Evolutionary conservation across 805 yeast genomes (phyloP).

Genomic region (Saccharomyces paradoxus): DNA sequence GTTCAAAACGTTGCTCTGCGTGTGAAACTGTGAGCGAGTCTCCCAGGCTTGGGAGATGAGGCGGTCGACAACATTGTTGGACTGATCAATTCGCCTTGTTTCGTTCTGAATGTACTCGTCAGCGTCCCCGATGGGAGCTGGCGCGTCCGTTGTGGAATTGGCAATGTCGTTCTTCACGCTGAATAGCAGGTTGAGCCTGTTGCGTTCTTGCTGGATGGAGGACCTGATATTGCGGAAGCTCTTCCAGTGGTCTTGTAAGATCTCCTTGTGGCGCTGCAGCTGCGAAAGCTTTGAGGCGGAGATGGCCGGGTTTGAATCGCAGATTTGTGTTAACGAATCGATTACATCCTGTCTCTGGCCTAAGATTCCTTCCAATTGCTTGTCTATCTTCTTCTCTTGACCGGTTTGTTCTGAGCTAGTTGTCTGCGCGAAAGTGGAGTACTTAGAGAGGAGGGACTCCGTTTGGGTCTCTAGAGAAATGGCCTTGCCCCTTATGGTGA

Average conservation of each 20-base stretch:
- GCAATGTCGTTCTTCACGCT: conserved; percentile 76
- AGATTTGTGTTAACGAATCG: conserved; percentile 41
- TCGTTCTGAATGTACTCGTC: conserved; percentile 76
- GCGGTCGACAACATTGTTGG: conserved; percentile 70
- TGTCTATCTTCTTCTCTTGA: conserved; percentile 40
- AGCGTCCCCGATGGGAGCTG: conserved; percentile 33
- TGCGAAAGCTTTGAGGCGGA: conserved; percentile 75
- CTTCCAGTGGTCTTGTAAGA: conserved; percentile 57
- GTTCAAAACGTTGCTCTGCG: conserved; percentile 59
- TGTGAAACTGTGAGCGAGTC: conserved; percentile 74
- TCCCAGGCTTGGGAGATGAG: conserved; percentile 78
- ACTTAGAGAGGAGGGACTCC: conserved; percentile 42
- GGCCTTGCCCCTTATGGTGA: conserved; percentile 60
- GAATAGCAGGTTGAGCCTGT: conserved; percentile 62
- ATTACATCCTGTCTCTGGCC: conserved; percentile 48
- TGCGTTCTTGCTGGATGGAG: conserved; percentile 63
- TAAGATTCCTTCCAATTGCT: conserved; percentile 44
- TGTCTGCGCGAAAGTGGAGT: conserved; percentile 46
- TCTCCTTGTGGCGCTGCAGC: conserved; percentile 72
- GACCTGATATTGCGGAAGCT: conserved; percentile 53
- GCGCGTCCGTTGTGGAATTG: conserved; percentile 40
- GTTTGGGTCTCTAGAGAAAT: conserved; percentile 66
- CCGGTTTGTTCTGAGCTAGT: conserved; percentile 41
- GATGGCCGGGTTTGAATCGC: conserved; percentile 48
- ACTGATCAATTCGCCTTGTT: conserved; percentile 58